These are phyloP conservation scores for Calonectria crousiana DNA, from an alignment of 2,329 filamentous ascomycete genomes.

Conservation along the genomic window DNA sequence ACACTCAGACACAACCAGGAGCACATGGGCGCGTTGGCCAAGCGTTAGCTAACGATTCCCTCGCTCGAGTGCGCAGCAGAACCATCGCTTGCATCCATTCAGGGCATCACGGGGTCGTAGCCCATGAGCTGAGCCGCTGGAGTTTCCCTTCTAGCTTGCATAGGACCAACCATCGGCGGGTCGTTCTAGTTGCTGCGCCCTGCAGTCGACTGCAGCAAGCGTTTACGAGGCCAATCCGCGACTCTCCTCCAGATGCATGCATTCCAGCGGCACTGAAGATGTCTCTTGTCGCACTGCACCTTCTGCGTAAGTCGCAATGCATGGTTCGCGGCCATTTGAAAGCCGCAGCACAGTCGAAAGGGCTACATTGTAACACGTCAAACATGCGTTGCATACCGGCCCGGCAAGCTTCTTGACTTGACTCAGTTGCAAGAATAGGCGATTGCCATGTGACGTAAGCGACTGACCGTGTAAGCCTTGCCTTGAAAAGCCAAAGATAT, in stretches of 20 bases:
- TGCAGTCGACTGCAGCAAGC: constrained; percentile 12
- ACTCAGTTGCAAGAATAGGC: neutral
- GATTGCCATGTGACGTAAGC: neutral
- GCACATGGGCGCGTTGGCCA: neutral
- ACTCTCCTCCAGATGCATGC: neutral
- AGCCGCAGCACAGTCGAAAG: neutral
- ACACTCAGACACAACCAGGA: constrained; percentile 16
- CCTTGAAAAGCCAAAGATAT: neutral
- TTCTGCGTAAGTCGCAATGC: neutral
- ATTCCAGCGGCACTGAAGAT: neutral
- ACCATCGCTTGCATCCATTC: neutral
- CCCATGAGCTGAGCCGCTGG: constrained; percentile 5
- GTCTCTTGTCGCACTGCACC: neutral
- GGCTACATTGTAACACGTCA: neutral
- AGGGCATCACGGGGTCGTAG: constrained; percentile 15
- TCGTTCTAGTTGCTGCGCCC: constrained; percentile 10
- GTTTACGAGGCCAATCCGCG: constrained; percentile 14
- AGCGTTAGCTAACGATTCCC: neutral
- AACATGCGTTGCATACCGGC: neutral
- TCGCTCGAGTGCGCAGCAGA: neutral
- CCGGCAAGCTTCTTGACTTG: constrained; percentile 2
- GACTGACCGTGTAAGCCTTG: neutral
- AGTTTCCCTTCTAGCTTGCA: constrained; percentile 3
- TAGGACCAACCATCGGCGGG: constrained; percentile 5
- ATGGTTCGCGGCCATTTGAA: neutral